These are phyloP conservation scores for Backusella macrospora DNA, from an alignment of 192 early-diverging fungal species.

Conservation along the genomic window DNA sequence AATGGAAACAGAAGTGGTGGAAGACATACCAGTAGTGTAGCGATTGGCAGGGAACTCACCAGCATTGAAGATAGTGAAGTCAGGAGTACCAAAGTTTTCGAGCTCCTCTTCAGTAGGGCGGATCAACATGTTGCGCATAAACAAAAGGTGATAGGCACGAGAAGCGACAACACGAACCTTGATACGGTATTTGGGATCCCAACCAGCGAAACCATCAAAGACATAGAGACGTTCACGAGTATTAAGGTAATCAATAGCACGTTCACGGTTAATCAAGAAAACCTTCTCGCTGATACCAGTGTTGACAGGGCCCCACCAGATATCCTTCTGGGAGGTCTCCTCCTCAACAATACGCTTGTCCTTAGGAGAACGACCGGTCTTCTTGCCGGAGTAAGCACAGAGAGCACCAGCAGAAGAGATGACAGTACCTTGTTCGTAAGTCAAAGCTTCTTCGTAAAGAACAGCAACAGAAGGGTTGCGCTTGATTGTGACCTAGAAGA, in stretches of 20 bases:
- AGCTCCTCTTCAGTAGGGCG: constrained; percentile 91
- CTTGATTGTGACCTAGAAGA: constrained; percentile 65
- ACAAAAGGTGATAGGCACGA: constrained; percentile 94
- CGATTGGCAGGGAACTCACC: constrained; percentile 93
- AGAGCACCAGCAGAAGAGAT: constrained; percentile 93
- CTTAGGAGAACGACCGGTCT: constrained; percentile 91
- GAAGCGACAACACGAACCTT: constrained; percentile 96
- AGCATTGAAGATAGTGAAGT: constrained; percentile 98
- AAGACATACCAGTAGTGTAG: constrained; percentile 95
- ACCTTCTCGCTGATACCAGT: constrained; percentile 78
- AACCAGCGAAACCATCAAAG: constrained; percentile 97
- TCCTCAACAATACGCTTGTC: constrained; percentile 99
- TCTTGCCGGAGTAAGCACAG: constrained; percentile 87
- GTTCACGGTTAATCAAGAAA: constrained; percentile 95
- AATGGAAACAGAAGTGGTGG: constrained; percentile 87
- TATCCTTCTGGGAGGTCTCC: constrained; percentile 75
- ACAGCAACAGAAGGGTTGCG: constrained; percentile 84
- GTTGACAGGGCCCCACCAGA: constrained; percentile 99
- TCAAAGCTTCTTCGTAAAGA: constrained; percentile 92
- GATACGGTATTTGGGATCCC: constrained; percentile 98
- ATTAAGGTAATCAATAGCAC: constrained; percentile 96
- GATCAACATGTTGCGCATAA: constrained; percentile 99
- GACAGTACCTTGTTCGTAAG: constrained; percentile 81
- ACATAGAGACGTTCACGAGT: constrained; percentile 91
- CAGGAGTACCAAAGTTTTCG: constrained; percentile 89